Base-by-base conservation (phyloP, 306 rosid genomes). In the Fragaria ananassa region DNA sequence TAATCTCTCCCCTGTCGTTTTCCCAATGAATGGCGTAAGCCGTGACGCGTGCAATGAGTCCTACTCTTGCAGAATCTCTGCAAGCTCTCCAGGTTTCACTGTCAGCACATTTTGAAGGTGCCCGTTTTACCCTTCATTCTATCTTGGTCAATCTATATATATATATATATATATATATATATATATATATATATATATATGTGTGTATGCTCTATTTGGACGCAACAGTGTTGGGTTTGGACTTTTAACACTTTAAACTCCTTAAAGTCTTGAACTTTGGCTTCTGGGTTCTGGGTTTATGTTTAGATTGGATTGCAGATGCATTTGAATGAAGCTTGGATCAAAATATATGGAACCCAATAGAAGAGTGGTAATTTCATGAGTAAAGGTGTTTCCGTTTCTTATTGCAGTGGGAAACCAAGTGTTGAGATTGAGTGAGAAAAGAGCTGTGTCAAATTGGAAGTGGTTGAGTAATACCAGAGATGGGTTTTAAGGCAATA, bases 401-500 rank as follows among this genome's bases (percentile, higher is more conserved):
- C 44, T 50, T 72, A 13, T 39, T 68, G 69, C 73, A 60, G 18
- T 19, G 49, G 6, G 35, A n/a, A 60, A 74, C 10, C 2, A 9
- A 63, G 62, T 18, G 23, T 31, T 15, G 41, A 1, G 56, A 65
- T 10, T 49, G 60, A 76, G 14, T 10, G n/a, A 7, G 41, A 70
- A 18, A 4, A 35, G 23, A 35, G 18, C n/a, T 56, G 19, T 71
- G 37, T 14, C 19, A 68, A 6, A 35, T 29, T 23, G 63, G 42
- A 79, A 29, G 81, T 41, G 70, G 27, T 9, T 7, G 6, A 37
- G 35, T 31, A 44, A 79, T 79, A 75, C 29, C 61, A 72, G 68
- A 75, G 41, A 93, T 91, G 97, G 87, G 76, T 60, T 83, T 87
- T 57, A 81, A 89, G 44, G 85, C 90, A 39, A 79, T 93, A 44